Conservation (phyloP, 148 eudicot species). For the Mesembryanthemum crystallinum region DNA sequence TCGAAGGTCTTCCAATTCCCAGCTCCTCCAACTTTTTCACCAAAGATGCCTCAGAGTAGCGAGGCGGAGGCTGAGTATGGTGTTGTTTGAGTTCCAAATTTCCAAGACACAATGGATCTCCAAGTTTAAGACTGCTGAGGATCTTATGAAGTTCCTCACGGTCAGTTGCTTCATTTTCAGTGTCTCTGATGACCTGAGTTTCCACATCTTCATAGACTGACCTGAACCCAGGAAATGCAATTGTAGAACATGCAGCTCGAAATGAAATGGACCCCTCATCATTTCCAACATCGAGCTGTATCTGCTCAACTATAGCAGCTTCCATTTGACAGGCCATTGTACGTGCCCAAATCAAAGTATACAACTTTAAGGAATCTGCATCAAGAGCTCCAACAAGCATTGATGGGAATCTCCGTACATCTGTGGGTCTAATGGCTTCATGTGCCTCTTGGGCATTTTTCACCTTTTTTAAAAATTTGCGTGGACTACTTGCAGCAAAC, state of each 20-base stretch:
- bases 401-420: constrained; percentile 71
- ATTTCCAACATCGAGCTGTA: constrained; percentile 75
- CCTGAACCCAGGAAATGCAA: constrained; percentile 68
- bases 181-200: constrained; percentile 40
- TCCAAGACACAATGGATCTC: constrained; percentile 49
- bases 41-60: constrained; percentile 76
- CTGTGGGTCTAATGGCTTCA: constrained; percentile 96
- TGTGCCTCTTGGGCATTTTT: constrained; percentile 99
- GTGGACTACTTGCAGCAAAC: constrained; percentile 53
- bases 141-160: constrained; percentile 40
- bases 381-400: constrained; percentile 60
- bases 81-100: constrained; percentile 69
- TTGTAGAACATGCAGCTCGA: constrained; percentile 63
- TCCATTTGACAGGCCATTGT: constrained; percentile 96
- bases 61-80: constrained; percentile 80
- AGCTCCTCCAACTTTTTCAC: constrained; percentile 93
- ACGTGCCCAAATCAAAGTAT: constrained; percentile 90
- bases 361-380: constrained; percentile 73
- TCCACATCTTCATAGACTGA: constrained; percentile 75
- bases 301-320: constrained; percentile 54
- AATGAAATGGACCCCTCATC: constrained; percentile 48
- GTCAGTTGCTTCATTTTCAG: constrained; percentile 45
- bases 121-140: constrained; percentile 51
- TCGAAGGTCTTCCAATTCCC: constrained; percentile 97
- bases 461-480: constrained; percentile 79